Base-by-base conservation (phyloP, 129 eudicot species). In the Flaveria bidentis region DNA sequence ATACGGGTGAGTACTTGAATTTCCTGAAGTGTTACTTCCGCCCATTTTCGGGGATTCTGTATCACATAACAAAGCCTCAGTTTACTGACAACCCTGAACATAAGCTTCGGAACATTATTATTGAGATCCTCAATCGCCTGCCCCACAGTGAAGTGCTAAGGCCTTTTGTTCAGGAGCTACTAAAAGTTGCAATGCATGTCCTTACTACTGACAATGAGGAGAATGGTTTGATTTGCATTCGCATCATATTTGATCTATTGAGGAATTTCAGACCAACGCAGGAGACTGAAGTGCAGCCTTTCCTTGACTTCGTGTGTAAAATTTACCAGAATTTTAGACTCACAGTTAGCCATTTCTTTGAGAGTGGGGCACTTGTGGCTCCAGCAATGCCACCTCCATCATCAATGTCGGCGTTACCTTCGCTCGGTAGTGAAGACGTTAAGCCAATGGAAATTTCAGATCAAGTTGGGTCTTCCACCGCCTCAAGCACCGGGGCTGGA, bases 271-370 rank as follows among this genome's bases (percentile, higher is more conserved):
- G 98, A 82, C 97, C 98, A 2, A 88, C 91, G 15, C 87, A 88
- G 52, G 98, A 94, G 83, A 88, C 86, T 52, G 97, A 94, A 83
- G 98, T 94, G 72, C 98, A 94, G 87, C 98, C 98, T 2, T 94
- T 94, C 67, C 79, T 94, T 58, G 98, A 94, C 75, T 94, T 94
- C 17, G 98, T 94, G 15, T 88, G 97, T 80, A 94, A 89, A 78
- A 91, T 94, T 81, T 94, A 94, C 82, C 97, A 91, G 80, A 89
- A 94, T 28, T 94, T 94, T 80, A 87, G 90, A 80, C 85, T 82
- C 46, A 94, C 98, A 15, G 98, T 91, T 30, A 89, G 87, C 78
- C 86, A 94, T 78, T 94, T 91, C 58, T 94, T 94, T 67, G 98
- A 94, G 81, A 91, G 88, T 73, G 96, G 90, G 85, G 97, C 88